Percentiles rank a stretch among this genome's conserved stretches.
Conservation (phyloP, 1,284 basidiomycete genomes). For the Spongispora temasekensis region DNA sequence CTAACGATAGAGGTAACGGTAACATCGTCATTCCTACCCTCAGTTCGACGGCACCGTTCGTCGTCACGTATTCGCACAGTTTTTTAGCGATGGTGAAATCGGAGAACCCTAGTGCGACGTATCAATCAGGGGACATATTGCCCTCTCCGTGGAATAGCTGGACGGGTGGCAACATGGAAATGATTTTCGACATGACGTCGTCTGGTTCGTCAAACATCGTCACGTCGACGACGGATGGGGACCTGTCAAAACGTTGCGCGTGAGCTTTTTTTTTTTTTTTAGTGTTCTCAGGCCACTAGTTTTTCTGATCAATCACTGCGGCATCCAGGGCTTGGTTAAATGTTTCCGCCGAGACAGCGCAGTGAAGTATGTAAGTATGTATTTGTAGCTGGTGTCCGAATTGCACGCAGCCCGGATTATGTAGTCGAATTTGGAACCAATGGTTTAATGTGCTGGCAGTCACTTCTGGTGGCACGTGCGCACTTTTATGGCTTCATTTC, state of each 20-base stretch:
- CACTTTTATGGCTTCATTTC: no score
- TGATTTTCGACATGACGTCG: slow-evolving; percentile 12
- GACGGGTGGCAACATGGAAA: slow-evolving; percentile 3
- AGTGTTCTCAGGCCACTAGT: no score
- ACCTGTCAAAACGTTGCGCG: slow-evolving; percentile 22
- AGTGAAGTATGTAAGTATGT: no score
- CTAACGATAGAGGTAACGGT: no score
- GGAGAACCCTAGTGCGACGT: slow-evolving; percentile 12
- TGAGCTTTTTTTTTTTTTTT: slow-evolving; percentile 11
- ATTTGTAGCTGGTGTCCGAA: no score
- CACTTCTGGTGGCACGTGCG: no score
- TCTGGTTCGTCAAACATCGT: slow-evolving; percentile 9
- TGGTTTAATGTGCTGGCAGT: no score
- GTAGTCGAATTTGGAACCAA: no score
- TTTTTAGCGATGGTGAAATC: slow-evolving; percentile 26
- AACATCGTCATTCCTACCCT: background rate
- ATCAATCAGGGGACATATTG: slow-evolving; percentile 15
- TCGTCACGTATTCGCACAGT: slow-evolving; percentile 23
- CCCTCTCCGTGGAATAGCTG: slow-evolving; percentile 21
- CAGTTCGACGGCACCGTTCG: slow-evolving; percentile 21
- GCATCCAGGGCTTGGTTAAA: slow-evolving; percentile 14
- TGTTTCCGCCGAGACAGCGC: slow-evolving; percentile 9
- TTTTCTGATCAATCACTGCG: slow-evolving; percentile 2
- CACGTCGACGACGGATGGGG: slow-evolving; percentile 6
- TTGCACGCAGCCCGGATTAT: no score